A percentile compares a stretch with the other conserved stretches of the same genome.
These are phyloP conservation scores for Flaveria ramosissima DNA, from an alignment of 129 eudicot genomes.

Conservation along the genomic window DNA sequence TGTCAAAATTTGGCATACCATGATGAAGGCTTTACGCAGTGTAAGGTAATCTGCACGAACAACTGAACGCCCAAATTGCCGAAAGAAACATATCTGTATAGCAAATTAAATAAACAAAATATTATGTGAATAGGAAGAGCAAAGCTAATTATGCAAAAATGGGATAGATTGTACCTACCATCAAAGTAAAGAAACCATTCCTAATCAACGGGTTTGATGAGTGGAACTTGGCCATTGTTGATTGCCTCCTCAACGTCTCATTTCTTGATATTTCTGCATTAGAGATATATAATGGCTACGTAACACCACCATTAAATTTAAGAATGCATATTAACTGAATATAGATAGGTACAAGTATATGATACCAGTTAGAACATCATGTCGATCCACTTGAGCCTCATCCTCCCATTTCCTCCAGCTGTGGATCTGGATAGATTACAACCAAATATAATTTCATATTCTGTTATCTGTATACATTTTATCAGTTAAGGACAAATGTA, in stretches of 20 bases:
- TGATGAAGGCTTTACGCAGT: slow-evolving; percentile 89
- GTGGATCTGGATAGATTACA: slow-evolving; percentile 61
- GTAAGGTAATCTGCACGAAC: slow-evolving; percentile 96
- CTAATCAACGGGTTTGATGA: slow-evolving; percentile 63
- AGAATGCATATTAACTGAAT: background rate
- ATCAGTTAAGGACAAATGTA: slow-evolving; percentile 8
- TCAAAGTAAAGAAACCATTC: slow-evolving; percentile 67
- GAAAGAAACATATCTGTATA: slow-evolving; percentile 82
- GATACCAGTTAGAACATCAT: slow-evolving; percentile 76
- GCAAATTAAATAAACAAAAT: background rate
- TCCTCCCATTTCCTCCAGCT: slow-evolving; percentile 98
- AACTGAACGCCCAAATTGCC: slow-evolving; percentile 91
- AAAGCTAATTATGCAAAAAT: slow-evolving; percentile 4
- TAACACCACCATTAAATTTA: background rate
- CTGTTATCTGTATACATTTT: background rate
- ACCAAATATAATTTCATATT: background rate
- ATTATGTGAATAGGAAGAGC: background rate
- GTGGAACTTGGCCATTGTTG: slow-evolving; percentile 74
- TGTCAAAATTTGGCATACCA: slow-evolving; percentile 44
- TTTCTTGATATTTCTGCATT: slow-evolving; percentile 79
- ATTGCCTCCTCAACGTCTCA: slow-evolving; percentile 78
- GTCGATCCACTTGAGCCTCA: slow-evolving; percentile 83
- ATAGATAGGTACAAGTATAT: background rate
- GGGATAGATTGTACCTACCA: slow-evolving; percentile 46
- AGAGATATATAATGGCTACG: slow-evolving; percentile 18